Evolutionary conservation across 768 basidiomycete species (phyloP).

Genomic region (Rhodocollybia butyracea): DNA sequence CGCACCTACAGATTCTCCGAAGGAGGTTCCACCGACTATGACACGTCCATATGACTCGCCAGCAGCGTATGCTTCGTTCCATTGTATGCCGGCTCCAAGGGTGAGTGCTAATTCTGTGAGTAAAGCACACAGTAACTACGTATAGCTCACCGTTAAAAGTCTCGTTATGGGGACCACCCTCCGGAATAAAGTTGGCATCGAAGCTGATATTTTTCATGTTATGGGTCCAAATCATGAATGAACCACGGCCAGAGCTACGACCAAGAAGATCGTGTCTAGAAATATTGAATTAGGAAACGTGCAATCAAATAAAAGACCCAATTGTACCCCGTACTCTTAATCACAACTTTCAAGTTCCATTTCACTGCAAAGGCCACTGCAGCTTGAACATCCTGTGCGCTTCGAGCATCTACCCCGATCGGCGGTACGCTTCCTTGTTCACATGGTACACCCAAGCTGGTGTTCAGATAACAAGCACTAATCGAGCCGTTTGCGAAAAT

Average conservation of each 20-base stretch:
- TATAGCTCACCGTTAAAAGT: conserved; percentile 16
- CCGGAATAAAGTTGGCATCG: conserved; percentile 26
- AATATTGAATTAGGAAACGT: conserved; percentile 5
- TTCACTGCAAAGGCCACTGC: conserved; percentile 33
- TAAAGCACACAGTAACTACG: too few relatives aligned
- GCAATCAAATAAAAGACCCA: neutral
- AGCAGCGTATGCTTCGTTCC: conserved; percentile 38
- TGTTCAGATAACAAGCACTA: conserved; percentile 49
- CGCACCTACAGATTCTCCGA: conserved; percentile 40
- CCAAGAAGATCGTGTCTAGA: conserved; percentile 29
- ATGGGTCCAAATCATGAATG: conserved; percentile 33
- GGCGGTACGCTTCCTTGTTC: conserved; percentile 38
- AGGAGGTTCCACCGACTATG: conserved; percentile 43
- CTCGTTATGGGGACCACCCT: conserved; percentile 23
- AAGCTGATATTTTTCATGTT: conserved; percentile 28
- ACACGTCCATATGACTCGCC: conserved; percentile 34
- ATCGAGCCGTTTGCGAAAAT: conserved; percentile 42
- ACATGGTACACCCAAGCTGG: conserved; percentile 35
- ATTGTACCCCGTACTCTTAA: conserved; percentile 33
- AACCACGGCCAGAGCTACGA: conserved; percentile 24
- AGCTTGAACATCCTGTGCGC: conserved; percentile 34
- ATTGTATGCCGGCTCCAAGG: conserved; percentile 43
- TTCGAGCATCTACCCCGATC: conserved; percentile 37
- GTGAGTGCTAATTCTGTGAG: conserved; percentile 26
- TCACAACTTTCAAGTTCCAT: conserved; percentile 33